phyloP scores from a whole-genome alignment of 2,329 filamentous ascomycete genomes.

The Epichloe elymi region DNA sequence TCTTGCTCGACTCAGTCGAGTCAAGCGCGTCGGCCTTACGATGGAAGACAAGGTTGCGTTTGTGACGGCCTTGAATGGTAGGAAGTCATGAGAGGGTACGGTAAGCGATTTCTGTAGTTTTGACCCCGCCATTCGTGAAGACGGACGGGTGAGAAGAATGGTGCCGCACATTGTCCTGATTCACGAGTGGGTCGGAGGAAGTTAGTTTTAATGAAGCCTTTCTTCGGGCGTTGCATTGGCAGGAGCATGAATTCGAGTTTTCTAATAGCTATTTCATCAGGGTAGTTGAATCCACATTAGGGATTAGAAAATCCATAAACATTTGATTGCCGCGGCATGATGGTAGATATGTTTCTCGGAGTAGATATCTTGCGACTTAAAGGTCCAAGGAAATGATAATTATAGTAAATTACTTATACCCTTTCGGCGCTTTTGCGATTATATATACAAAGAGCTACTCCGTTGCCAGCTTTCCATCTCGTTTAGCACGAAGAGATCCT shows the following conservation, averaged over 20 bases:
- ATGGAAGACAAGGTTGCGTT: conserved; percentile 75
- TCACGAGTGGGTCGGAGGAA: neutral
- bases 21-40: conserved; percentile 78
- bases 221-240: conserved; percentile 10
- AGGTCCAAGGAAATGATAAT: too few relatives aligned
- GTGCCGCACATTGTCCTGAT: neutral
- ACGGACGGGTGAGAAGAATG: neutral
- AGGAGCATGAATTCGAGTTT: conserved; percentile 8
- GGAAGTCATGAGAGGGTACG: conserved; percentile 16
- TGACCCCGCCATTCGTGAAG: neutral
- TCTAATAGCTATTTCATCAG: neutral
- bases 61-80: conserved; percentile 49
- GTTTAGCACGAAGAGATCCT: neutral
- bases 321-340: neutral
- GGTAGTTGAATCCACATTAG: neutral
- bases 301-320: neutral
- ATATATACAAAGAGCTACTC: neutral
- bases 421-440: neutral
- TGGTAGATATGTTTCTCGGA: neutral
- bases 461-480: neutral
- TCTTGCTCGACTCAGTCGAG: conserved; percentile 72
- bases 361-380: too few relatives aligned
- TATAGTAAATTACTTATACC: neutral
- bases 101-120: neutral
- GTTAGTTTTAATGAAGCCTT: neutral